Evolutionary conservation across 257 asterid species (phyloP).

Genomic region (Phtheirospermum japonicum): DNA sequence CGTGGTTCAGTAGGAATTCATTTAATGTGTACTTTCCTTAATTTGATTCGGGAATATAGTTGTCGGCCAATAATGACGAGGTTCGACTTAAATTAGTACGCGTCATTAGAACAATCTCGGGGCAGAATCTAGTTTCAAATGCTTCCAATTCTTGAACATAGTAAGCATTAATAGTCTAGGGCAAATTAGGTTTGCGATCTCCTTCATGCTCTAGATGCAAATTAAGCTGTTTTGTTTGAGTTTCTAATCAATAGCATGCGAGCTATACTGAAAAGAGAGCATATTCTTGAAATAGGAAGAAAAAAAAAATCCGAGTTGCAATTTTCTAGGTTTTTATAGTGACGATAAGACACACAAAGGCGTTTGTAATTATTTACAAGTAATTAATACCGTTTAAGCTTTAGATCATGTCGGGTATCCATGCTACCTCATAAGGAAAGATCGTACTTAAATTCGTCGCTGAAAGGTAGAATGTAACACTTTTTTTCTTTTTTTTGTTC

Average conservation of each 20-base stretch:
- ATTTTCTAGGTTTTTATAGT: slow-evolving; percentile 1
- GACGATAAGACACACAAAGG: neutral
- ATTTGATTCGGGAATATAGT: neutral
- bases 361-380: neutral
- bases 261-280: no score
- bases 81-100: neutral
- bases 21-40: slow-evolving; percentile 5
- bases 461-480: neutral
- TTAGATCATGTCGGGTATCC: neutral
- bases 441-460: neutral
- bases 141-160: neutral
- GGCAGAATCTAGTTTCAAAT: neutral
- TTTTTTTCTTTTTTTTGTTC: neutral
- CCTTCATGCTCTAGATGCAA: slow-evolving; percentile 6
- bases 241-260: no score
- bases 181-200: neutral
- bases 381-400: neutral
- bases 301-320: neutral
- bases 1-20: neutral
- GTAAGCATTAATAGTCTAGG: no score
- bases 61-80: slow-evolving; percentile 3
- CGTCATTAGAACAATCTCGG: neutral
- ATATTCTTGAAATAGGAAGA: neutral
- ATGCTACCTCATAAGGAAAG: neutral
- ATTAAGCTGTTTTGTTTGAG: no score